phyloP scores from a whole-genome alignment of 2,329 filamentous ascomycete genomes.

The Penicillium sp. region DNA sequence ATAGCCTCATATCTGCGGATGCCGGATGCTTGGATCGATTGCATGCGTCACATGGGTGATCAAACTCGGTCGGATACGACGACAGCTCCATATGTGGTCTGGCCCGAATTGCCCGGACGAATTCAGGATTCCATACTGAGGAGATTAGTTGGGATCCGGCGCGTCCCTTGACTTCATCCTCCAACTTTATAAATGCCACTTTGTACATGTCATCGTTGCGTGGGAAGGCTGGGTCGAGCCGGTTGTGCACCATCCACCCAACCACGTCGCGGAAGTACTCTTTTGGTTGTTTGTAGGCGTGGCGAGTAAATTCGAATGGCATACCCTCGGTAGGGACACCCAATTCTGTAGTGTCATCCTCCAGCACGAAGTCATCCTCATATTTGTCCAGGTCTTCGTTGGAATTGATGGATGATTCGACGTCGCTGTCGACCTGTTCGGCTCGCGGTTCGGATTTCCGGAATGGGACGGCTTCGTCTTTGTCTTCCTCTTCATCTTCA shows the following conservation, averaged over 20 bases:
- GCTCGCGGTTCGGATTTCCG: slow-evolving; percentile 4
- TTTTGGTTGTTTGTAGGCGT: slow-evolving; percentile 62
- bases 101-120: slow-evolving; percentile 61
- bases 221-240: slow-evolving; percentile 67
- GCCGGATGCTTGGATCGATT: slow-evolving; percentile 65
- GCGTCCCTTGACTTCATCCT: slow-evolving; percentile 65
- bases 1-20: slow-evolving; percentile 59
- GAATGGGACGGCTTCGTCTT: slow-evolving; percentile 2
- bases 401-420: slow-evolving; percentile 26
- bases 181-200: slow-evolving; percentile 65
- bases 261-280: slow-evolving; percentile 70
- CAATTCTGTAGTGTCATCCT: slow-evolving; percentile 57
- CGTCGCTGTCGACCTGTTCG: slow-evolving; percentile 28
- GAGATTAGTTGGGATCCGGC: slow-evolving; percentile 68
- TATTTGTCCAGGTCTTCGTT: slow-evolving; percentile 51
- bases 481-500: not conserved
- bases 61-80: slow-evolving; percentile 41
- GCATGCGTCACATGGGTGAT: slow-evolving; percentile 63
- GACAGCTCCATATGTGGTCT: slow-evolving; percentile 58
- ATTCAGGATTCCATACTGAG: slow-evolving; percentile 63
- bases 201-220: slow-evolving; percentile 60
- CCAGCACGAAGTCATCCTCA: slow-evolving; percentile 61
- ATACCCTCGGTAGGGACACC: slow-evolving; percentile 56
- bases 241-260: slow-evolving; percentile 77
- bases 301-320: slow-evolving; percentile 64